Base-by-base conservation (phyloP, 148 eudicot species). In the Nyssa sinensis region DNA sequence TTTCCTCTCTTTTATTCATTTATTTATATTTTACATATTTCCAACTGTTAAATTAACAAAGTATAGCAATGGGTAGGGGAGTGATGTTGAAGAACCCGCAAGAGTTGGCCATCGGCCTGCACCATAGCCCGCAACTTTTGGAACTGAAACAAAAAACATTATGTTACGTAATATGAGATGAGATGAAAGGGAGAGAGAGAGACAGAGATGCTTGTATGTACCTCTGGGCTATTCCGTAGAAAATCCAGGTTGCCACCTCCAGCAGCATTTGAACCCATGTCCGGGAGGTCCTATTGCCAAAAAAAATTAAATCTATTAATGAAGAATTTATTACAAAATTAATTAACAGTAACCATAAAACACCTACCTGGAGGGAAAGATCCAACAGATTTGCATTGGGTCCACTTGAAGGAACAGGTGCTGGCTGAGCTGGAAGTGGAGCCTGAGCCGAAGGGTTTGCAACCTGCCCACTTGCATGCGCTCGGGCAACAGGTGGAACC, bases 121-220 rank as follows among this genome's bases (percentile, higher is more conserved):
- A 89, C 98, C 93, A 91, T 85, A 10, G 91, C 83, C 66, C 93
- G 85, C 79, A 93, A 81, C 17, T 93, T 91, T 88, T 93, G 97
- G 78, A 93, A 91, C 97, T 91, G 86, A 62, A 74, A 57, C 44
- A 39, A 39, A 49, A 9, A 39, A 39, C 44, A 39, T 3, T 7
- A 39, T 39, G 44, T 39, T 39, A 12, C 44, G 7, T 39, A 39
- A 3, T 39, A 39, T n/a, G n/a, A n/a, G n/a, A n/a, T 39, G 44
- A 39, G 11, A 39, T 12, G 16, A 49, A 2, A 47, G 5, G 10
- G 14, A 69, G 3, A 62, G 25, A 19, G 24, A 30, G 29, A n/a
- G n/a, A n/a, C n/a, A n/a, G n/a, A 41, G 4, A 47, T 14, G 11
- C 5, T 12, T 49, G 19, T 63, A 53, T 61, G 25, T 72, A 93